Evolutionary conservation across 306 rosid species (phyloP).

Genomic region (Prunus mume): DNA sequence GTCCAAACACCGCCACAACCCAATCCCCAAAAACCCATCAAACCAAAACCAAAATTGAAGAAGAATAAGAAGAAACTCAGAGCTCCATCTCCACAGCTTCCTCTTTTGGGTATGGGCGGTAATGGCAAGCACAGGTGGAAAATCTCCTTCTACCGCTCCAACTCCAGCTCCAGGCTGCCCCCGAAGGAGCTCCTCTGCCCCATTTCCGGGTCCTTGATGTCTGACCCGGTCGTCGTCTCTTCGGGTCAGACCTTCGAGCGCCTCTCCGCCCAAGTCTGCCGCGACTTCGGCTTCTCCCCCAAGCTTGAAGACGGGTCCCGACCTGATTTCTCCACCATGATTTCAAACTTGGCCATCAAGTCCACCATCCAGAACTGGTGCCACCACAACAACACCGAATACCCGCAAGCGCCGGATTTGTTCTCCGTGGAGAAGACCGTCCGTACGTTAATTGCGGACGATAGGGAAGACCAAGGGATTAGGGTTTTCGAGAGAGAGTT

Average conservation of each 20-base stretch:
- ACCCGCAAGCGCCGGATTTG: conserved; percentile 54
- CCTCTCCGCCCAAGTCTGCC: conserved; percentile 54
- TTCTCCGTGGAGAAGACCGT: conserved; percentile 45
- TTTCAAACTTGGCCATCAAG: conserved; percentile 60
- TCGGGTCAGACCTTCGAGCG: conserved; percentile 96
- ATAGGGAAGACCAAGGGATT: conserved; percentile 3
- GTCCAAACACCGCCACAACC: neutral
- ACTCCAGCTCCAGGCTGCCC: conserved; percentile 37
- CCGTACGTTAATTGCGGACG: conserved; percentile 25
- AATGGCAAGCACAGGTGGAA: conserved; percentile 75
- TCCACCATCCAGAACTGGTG: conserved; percentile 71
- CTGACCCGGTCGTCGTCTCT: conserved; percentile 84
- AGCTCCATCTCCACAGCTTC: neutral
- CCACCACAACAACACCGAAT: conserved; percentile 20
- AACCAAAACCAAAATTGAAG: neutral
- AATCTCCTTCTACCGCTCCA: conserved; percentile 60
- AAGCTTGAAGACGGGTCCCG: conserved; percentile 56
- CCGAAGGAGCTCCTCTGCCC: conserved; percentile 70
- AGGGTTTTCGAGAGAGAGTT: conserved; percentile 77
- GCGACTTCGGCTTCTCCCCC: conserved; percentile 47
- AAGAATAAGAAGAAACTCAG: no score
- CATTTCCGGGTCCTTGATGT: conserved; percentile 65
- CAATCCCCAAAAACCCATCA: neutral
- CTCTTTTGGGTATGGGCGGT: conserved; percentile 45
- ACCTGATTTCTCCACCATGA: conserved; percentile 69